A percentile compares a stretch with the other conserved stretches of the same genome.
Conservation (phyloP, 192 early-diverging fungal species). For the Spizellomyces sp. region DNA sequence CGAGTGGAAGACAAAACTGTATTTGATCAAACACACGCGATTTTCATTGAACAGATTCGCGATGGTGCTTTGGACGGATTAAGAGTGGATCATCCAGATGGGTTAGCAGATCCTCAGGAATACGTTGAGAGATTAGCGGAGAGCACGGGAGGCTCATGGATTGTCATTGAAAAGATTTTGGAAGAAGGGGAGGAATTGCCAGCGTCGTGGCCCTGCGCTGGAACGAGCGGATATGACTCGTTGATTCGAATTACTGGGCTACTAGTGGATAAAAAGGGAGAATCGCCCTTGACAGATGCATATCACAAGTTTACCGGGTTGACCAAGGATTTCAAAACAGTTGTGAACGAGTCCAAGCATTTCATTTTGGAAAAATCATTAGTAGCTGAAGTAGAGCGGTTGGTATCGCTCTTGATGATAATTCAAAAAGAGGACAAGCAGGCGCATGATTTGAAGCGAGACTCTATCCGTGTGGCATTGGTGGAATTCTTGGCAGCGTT, state of each 20-base stretch:
- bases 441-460: not conserved
- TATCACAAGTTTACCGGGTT: constrained; percentile 24
- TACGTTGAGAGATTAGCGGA: constrained; percentile 28
- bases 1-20: constrained; percentile 27
- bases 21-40: constrained; percentile 22
- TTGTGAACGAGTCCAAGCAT: constrained; percentile 18
- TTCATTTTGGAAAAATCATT: constrained; percentile 28
- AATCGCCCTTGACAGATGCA: constrained; percentile 12
- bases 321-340: constrained; percentile 6
- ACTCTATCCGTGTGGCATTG: constrained; percentile 18
- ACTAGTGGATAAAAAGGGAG: constrained; percentile 15
- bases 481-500: constrained; percentile 25
- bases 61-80: constrained; percentile 25
- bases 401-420: constrained; percentile 23
- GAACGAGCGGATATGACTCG: constrained; percentile 34
- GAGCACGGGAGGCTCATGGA: constrained; percentile 29
- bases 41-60: constrained; percentile 16
- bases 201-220: constrained; percentile 16
- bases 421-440: constrained; percentile 16
- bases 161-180: constrained; percentile 38
- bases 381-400: constrained; percentile 27
- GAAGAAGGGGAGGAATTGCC: constrained; percentile 34
- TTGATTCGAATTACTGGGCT: constrained; percentile 27
- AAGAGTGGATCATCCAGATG: constrained; percentile 34
- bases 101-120: constrained; percentile 27